Conservation (phyloP, 192 early-diverging fungal genomes). For the Cladochytrium replicatum region DNA sequence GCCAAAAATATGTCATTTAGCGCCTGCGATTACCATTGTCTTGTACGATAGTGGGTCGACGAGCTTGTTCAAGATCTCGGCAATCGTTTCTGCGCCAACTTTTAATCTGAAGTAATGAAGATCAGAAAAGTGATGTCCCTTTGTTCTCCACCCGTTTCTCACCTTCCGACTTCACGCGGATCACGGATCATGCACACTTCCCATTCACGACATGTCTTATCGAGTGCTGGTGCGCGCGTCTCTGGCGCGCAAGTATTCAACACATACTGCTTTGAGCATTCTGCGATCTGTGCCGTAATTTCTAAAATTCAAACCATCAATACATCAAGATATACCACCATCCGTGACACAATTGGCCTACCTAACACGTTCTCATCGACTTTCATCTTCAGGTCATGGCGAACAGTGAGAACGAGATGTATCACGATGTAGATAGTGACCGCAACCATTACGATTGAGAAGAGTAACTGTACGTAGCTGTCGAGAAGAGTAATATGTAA, state of each 20-base stretch:
- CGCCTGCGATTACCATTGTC: no score
- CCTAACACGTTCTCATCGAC: slow-evolving; percentile 48
- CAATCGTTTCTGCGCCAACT: slow-evolving; percentile 73
- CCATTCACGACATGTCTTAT: slow-evolving; percentile 48
- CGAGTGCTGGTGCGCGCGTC: slow-evolving; percentile 50
- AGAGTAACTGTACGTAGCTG: slow-evolving; percentile 60
- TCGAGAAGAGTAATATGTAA: no score
- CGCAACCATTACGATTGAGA: slow-evolving; percentile 54
- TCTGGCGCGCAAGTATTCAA: slow-evolving; percentile 47
- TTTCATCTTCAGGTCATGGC: slow-evolving; percentile 60
- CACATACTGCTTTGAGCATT: slow-evolving; percentile 54
- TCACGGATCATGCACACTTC: slow-evolving; percentile 51
- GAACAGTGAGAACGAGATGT: slow-evolving; percentile 60
- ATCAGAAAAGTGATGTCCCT: background rate
- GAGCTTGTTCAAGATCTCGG: slow-evolving; percentile 71
- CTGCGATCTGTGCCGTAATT: slow-evolving; percentile 47
- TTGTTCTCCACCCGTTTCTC: background rate
- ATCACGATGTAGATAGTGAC: slow-evolving; percentile 50
- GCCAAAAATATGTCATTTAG: no score
- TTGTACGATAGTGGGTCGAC: slow-evolving; percentile 80
- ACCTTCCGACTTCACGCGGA: slow-evolving; percentile 50
- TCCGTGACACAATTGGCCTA: background rate
- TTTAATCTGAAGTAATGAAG: slow-evolving; percentile 37
- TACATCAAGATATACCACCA: background rate
- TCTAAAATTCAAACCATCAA: slow-evolving; percentile 7